phyloP scores from a whole-genome alignment of 1,284 basidiomycete species.

The Leccinum pachyderme region DNA sequence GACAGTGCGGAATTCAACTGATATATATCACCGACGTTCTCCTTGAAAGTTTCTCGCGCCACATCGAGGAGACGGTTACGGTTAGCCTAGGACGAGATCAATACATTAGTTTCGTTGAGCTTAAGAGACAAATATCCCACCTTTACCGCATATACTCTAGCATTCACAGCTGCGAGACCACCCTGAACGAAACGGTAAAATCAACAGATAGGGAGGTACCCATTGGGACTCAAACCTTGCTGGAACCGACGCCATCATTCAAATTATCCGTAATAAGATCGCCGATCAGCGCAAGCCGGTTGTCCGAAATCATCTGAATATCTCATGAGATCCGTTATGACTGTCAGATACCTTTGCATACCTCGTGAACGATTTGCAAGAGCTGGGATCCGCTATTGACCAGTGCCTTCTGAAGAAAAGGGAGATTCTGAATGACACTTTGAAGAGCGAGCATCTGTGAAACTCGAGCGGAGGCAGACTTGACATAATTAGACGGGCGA shows the following conservation, averaged over 20 bases:
- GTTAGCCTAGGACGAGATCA: slow-evolving; percentile 50
- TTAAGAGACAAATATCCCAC: slow-evolving; percentile 31
- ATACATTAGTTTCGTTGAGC: neutral
- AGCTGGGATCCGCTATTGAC: slow-evolving; percentile 57
- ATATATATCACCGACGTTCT: slow-evolving; percentile 85
- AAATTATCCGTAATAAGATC: slow-evolving; percentile 57
- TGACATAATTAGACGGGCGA: slow-evolving; percentile 49
- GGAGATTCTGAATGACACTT: slow-evolving; percentile 64
- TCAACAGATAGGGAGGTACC: neutral
- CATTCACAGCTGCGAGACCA: slow-evolving; percentile 66
- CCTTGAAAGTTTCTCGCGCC: slow-evolving; percentile 88
- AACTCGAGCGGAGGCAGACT: slow-evolving; percentile 67
- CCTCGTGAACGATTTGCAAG: slow-evolving; percentile 60
- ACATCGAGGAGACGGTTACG: slow-evolving; percentile 85
- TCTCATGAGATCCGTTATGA: neutral
- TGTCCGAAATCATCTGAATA: slow-evolving; percentile 68
- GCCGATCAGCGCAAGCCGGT: slow-evolving; percentile 63
- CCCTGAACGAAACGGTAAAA: slow-evolving; percentile 40
- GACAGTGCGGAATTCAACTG: slow-evolving; percentile 58
- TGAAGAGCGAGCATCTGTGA: slow-evolving; percentile 75
- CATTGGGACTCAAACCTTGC: slow-evolving; percentile 49
- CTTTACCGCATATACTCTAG: slow-evolving; percentile 83
- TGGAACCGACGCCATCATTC: slow-evolving; percentile 65
- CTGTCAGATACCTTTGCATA: slow-evolving; percentile 24
- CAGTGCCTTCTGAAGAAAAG: slow-evolving; percentile 60